Conservation (phyloP, 2,329 filamentous ascomycete species). For the Aureobasidium sp. region DNA sequence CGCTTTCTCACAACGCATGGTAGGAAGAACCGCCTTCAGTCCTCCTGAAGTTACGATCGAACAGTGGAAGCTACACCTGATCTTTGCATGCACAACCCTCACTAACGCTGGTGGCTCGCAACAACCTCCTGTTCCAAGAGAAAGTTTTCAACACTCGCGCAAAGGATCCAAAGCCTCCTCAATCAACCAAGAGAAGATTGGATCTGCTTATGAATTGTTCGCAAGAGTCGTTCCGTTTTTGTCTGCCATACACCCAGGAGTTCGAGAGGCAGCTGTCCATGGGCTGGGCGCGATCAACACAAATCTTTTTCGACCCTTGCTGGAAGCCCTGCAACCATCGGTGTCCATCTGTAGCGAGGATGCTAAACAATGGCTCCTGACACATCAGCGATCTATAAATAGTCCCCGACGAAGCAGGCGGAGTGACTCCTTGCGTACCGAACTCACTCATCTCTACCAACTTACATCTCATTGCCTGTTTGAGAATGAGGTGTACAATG, state of each 20-base stretch:
- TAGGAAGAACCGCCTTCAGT: conserved; percentile 16
- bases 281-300: conserved; percentile 93
- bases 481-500: conserved; percentile 67
- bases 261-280: conserved; percentile 82
- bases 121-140: conserved; percentile 42
- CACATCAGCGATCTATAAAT: conserved; percentile 76
- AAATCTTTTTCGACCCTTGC: conserved; percentile 81
- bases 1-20: conserved; percentile 33
- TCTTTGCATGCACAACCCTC: conserved; percentile 93
- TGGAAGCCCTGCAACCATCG: conserved; percentile 83
- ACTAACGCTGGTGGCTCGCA: conserved; percentile 61
- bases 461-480: conserved; percentile 85
- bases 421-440: conserved; percentile 81
- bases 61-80: conserved; percentile 95
- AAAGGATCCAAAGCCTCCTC: conserved; percentile 69
- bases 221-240: conserved; percentile 85
- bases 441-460: conserved; percentile 94
- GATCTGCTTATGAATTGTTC: conserved; percentile 82
- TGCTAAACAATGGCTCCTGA: conserved; percentile 66
- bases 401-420: conserved; percentile 73
- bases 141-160: conserved; percentile 65
- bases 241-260: conserved; percentile 68
- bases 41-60: conserved; percentile 79
- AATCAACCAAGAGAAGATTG: conserved; percentile 67
- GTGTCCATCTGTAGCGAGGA: conserved; percentile 84